phyloP scores from a whole-genome alignment of 2,329 filamentous ascomycete genomes.

The Aspergillus glaucus region DNA sequence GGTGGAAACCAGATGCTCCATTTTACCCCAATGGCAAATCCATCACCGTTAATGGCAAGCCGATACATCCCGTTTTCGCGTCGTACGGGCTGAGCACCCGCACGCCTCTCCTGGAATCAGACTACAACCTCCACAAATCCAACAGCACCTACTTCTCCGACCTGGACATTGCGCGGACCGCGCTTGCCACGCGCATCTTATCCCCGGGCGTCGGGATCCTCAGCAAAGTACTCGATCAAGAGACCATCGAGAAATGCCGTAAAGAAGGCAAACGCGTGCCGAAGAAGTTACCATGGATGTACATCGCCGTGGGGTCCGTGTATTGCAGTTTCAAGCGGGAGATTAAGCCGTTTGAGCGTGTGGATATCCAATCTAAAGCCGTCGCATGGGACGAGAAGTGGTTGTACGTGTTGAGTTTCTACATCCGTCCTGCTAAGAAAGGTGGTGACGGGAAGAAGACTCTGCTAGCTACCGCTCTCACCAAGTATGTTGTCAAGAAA shows the following conservation, averaged over 20 bases:
- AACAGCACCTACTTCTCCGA: slow-evolving; percentile 84
- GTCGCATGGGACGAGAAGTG: slow-evolving; percentile 76
- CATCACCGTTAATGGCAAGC: slow-evolving; percentile 26
- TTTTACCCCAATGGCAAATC: slow-evolving; percentile 37
- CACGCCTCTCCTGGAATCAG: slow-evolving; percentile 68
- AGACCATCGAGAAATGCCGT: slow-evolving; percentile 43
- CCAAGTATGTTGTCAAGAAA: slow-evolving; percentile 78
- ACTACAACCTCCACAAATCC: slow-evolving; percentile 80
- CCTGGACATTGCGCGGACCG: slow-evolving; percentile 74
- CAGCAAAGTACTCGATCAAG: slow-evolving; percentile 47
- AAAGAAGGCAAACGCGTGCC: slow-evolving; percentile 49
- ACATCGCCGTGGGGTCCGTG: slow-evolving; percentile 65
- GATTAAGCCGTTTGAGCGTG: slow-evolving; percentile 62
- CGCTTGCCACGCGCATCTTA: slow-evolving; percentile 66
- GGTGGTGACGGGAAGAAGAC: slow-evolving; percentile 48
- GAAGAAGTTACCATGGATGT: slow-evolving; percentile 43
- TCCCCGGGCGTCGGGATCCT: slow-evolving; percentile 52
- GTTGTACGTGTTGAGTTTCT: slow-evolving; percentile 70
- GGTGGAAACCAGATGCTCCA: slow-evolving; percentile 44
- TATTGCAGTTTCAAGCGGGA: slow-evolving; percentile 68
- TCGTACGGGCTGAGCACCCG: slow-evolving; percentile 62
- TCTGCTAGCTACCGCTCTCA: slow-evolving; percentile 64
- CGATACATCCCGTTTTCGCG: slow-evolving; percentile 62
- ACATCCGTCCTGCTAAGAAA: slow-evolving; percentile 50
- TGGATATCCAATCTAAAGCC: slow-evolving; percentile 67